Evolutionary conservation across 441 rosid species (phyloP).

Genomic region (Jatropha podagrica): DNA sequence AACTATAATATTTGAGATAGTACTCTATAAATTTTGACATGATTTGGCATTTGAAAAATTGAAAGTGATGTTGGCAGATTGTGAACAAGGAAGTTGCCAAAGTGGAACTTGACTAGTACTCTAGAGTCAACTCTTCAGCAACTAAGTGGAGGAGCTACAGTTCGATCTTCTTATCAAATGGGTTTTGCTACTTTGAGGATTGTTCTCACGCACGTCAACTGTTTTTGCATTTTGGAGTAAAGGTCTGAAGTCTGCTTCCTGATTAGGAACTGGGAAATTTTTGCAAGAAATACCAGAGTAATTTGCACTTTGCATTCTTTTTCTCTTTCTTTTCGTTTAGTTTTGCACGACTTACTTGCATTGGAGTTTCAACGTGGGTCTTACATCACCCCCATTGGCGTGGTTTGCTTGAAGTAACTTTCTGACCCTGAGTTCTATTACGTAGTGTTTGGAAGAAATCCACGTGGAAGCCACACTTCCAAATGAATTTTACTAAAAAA

Average conservation of each 20-base stretch:
- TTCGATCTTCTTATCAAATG: slow-evolving; percentile 1
- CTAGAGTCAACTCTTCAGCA: background rate
- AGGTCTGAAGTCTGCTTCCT: background rate
- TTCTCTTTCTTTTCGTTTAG: background rate
- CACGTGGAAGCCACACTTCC: no score
- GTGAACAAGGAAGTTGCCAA: slow-evolving; percentile 37
- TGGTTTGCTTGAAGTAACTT: background rate
- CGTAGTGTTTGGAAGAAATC: no score
- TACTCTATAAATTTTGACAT: background rate
- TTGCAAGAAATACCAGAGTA: background rate
- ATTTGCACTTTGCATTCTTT: background rate
- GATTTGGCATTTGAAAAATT: background rate
- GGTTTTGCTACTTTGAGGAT: background rate
- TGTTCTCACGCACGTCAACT: slow-evolving; percentile 9
- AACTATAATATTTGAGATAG: background rate
- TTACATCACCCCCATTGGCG: background rate
- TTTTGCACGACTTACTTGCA: background rate
- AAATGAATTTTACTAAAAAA: no score
- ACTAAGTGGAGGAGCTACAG: slow-evolving; percentile 5
- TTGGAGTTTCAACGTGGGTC: background rate
- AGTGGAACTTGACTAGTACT: slow-evolving; percentile 25
- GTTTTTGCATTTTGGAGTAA: slow-evolving; percentile 4
- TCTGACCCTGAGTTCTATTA: no score
- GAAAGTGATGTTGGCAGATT: slow-evolving; percentile 33
- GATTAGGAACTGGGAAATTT: background rate